Base-by-base conservation (phyloP, 106 monocot species). In the Acorus calamus region DNA sequence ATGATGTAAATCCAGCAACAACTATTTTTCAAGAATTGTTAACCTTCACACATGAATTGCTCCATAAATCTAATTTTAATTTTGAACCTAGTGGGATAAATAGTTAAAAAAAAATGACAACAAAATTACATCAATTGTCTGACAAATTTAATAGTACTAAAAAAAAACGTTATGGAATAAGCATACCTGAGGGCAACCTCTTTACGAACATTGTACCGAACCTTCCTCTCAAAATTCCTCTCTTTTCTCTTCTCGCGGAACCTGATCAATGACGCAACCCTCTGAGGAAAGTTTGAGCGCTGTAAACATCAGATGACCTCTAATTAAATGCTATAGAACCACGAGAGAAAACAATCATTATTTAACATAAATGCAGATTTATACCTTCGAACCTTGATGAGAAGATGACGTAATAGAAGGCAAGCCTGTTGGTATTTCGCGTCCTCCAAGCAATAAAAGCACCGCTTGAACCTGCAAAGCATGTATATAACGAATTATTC, bases 181-280 rank as follows among this genome's bases (percentile, higher is more conserved):
- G 28, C 52, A 74, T 82, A 89, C 94, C 94, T 94, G 8, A 79
- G 74, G 9, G 89, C 89, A 47, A 94, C 94, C 75, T 94, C 94
- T 72, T 89, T 94, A 13, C 86, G 76, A 42, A 94, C 89, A 66
- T 69, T 80, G 57, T 94, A 89, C 7, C 89, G 78, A 51, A 94
- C 87, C 66, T 94, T 94, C 81, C 87, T 94, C 67, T 94, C 89
- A 76, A 87, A 94, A 71, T 94, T 94, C 44, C 94, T 59, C 59
- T 94, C 94, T 71, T 94, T 94, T 56, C 89, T 74, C 77, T 94
- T 94, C 78, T 94, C 94, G 2, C 94, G 83, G 62, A 94, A 94
- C 71, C 94, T 84, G 82, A 89, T 89, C 63, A 94, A 55, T 10
- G 94, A 94, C 58, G 94, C 94, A 73, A 87, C 84, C 78, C 94